These are phyloP conservation scores for Rhizopogon vesiculosus DNA, from an alignment of 768 basidiomycete genomes.

Conservation along the genomic window DNA sequence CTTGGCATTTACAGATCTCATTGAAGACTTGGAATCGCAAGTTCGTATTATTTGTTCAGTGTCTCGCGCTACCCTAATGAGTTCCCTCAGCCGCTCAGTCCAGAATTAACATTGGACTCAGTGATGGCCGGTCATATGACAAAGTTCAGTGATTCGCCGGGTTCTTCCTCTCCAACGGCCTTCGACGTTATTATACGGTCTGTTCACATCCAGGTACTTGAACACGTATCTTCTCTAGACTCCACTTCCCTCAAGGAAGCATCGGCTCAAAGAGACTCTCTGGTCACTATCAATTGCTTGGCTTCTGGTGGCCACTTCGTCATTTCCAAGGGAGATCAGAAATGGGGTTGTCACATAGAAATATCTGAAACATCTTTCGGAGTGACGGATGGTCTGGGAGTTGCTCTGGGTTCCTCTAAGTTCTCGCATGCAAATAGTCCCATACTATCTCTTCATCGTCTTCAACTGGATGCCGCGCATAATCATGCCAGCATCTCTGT, in stretches of 20 bases:
- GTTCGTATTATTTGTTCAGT: conserved; percentile 29
- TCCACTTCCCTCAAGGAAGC: background rate
- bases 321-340: background rate
- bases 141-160: conserved; percentile 22
- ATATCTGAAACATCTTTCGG: background rate
- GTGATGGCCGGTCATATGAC: conserved; percentile 39
- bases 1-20: conserved; percentile 37
- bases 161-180: conserved; percentile 14
- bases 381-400: background rate
- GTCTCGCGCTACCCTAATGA: conserved; percentile 3
- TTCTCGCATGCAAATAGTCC: background rate
- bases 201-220: conserved; percentile 38
- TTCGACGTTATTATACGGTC: conserved; percentile 41
- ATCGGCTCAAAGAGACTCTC: background rate
- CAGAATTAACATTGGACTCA: conserved; percentile 35
- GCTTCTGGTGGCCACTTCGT: background rate
- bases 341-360: background rate
- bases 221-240: conserved; percentile 30
- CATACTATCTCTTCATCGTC: background rate
- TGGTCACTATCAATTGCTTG: background rate
- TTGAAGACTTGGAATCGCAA: conserved; percentile 40
- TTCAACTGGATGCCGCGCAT: background rate
- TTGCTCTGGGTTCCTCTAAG: background rate
- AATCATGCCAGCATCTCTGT: conserved; percentile 12
- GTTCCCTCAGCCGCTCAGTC: conserved; percentile 26